phyloP scores from a whole-genome alignment of 2,329 filamentous ascomycete species.

The Huntiella bhutanensis region DNA sequence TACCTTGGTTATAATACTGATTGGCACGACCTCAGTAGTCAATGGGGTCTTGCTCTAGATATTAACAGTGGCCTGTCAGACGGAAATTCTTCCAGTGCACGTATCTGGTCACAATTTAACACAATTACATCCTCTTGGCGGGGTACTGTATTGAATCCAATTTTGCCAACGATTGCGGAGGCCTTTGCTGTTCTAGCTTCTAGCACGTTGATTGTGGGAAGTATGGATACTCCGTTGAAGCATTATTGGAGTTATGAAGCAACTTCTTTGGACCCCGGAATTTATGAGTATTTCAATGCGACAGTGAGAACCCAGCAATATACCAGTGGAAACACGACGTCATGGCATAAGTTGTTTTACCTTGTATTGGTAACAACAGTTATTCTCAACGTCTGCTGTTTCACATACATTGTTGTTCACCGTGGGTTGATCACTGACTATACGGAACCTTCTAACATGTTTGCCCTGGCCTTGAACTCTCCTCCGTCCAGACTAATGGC shows the following conservation, averaged over 20 bases:
- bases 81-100: conserved; percentile 38
- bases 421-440: conserved; percentile 55
- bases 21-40: conserved; percentile 23
- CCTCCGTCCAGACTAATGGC: conserved; percentile 21
- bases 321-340: conserved; percentile 40
- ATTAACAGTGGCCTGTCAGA: conserved; percentile 36
- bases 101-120: conserved; percentile 32
- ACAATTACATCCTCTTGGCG: conserved; percentile 17
- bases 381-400: conserved; percentile 44
- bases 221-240: conserved; percentile 40
- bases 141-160: neutral
- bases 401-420: conserved; percentile 37
- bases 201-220: conserved; percentile 43
- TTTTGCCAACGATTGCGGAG: conserved; percentile 51
- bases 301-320: conserved; percentile 48
- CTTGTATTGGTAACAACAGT: conserved; percentile 25
- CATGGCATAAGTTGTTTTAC: conserved; percentile 50
- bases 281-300: conserved; percentile 42
- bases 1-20: neutral
- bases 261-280: conserved; percentile 19
- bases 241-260: conserved; percentile 31
- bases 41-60: conserved; percentile 36
- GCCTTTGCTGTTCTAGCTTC: conserved; percentile 51
- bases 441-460: conserved; percentile 58
- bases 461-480: conserved; percentile 49